These are phyloP conservation scores for Neocallimastix lanati DNA, from an alignment of 192 early-diverging fungal genomes.

Conservation along the genomic window DNA sequence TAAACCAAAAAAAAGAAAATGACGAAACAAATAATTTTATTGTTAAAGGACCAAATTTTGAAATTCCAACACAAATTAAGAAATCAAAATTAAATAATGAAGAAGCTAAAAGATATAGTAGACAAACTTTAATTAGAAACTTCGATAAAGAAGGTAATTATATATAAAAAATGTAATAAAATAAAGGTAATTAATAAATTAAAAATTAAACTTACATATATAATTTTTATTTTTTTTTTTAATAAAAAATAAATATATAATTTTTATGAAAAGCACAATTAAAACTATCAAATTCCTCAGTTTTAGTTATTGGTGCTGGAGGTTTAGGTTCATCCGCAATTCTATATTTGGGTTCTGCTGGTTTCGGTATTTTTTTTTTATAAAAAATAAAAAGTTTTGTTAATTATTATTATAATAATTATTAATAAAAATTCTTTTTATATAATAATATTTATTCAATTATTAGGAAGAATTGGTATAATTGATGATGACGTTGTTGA, in stretches of 20 bases:
- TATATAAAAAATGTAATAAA: not conserved
- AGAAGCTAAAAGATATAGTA: not conserved
- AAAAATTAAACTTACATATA: no score
- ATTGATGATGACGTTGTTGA: slow-evolving; percentile 87
- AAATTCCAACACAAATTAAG: not conserved
- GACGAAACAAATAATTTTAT: not conserved
- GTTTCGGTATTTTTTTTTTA: slow-evolving; percentile 32
- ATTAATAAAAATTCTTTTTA: no score
- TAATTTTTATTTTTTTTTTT: no score
- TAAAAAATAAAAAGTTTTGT: not conserved
- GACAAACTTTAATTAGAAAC: not conserved
- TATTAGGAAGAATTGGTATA: slow-evolving; percentile 49
- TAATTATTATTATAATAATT: no score
- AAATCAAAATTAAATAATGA: not conserved
- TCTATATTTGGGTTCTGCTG: slow-evolving; percentile 76
- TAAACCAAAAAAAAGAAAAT: not conserved
- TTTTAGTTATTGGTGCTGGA: slow-evolving; percentile 83
- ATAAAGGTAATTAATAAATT: no score
- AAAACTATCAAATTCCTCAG: slow-evolving; percentile 46
- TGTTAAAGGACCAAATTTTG: not conserved
- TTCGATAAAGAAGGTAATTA: not conserved
- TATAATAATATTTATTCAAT: not conserved
- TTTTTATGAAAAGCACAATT: slow-evolving; percentile 41
- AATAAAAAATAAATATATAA: not conserved
- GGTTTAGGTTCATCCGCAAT: slow-evolving; percentile 77